Evolutionary conservation across 768 basidiomycete species (phyloP).

Genomic region (Mycena albidolilacea): DNA sequence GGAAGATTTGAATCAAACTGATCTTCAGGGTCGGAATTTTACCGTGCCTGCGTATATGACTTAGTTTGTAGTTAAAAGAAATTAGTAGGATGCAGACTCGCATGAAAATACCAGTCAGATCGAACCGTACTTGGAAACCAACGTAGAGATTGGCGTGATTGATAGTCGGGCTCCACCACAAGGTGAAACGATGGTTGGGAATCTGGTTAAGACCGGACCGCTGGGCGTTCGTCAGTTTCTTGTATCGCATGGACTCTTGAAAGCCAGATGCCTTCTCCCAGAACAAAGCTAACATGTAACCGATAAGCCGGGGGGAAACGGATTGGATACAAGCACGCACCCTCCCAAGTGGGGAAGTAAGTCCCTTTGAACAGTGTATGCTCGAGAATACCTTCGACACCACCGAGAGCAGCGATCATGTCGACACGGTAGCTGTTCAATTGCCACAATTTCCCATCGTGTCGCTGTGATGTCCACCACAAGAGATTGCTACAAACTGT

Average conservation of each 20-base stretch:
- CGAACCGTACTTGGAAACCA: constrained; percentile 99
- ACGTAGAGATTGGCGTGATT: constrained; percentile 99
- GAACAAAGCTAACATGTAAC: constrained; percentile 75
- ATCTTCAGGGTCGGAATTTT: constrained; percentile 99
- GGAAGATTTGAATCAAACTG: constrained; percentile 99
- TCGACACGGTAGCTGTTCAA: constrained; percentile 99
- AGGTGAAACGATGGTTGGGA: constrained; percentile 98
- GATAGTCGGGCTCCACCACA: constrained; percentile 99
- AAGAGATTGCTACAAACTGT: constrained; percentile 83
- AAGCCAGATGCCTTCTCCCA: constrained; percentile 99
- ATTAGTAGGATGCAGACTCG: constrained; percentile 46
- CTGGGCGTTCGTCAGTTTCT: constrained; percentile 98
- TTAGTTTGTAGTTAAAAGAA: constrained; percentile 8
- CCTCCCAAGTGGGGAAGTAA: constrained; percentile 98
- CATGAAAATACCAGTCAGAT: constrained; percentile 98
- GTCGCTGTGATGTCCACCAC: constrained; percentile 99
- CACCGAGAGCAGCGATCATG: constrained; percentile 97
- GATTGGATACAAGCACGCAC: constrained; percentile 51
- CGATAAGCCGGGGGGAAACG: constrained; percentile 22
- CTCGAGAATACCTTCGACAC: constrained; percentile 96
- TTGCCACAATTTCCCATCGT: constrained; percentile 97
- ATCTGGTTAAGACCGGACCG: constrained; percentile 98
- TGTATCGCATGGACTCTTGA: constrained; percentile 96
- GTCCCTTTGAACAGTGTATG: constrained; percentile 98
- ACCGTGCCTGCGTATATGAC: constrained; percentile 77